Evolutionary conservation across 2,329 filamentous ascomycete species (phyloP), one percentile per base, ranked within the genome.

Genomic region (Aspergillus glaucus): DNA sequence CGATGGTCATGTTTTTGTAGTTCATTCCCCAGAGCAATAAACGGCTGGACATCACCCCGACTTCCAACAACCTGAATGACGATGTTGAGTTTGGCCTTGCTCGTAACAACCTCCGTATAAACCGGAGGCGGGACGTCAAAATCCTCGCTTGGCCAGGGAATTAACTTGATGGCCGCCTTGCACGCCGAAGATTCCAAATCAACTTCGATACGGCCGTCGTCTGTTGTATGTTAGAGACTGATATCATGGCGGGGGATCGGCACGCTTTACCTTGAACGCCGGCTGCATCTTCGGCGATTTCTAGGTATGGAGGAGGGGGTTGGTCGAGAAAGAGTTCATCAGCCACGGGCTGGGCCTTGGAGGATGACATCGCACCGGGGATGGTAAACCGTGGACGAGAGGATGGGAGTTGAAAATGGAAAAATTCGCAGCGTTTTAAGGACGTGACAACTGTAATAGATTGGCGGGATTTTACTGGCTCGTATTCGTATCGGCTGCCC

Each of bases 1-100:
- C 79, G 73, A 55, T 82, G 79, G 2, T 75, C 74, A 47, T 76
- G 68, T 2, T 67, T 64, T 53, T 77, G 71, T 0, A 82, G 59
- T 10, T 74, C 71, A 32, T 71, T 74, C 0, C 77, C 80, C 1
- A 84, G 66, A 0, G 79, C 77, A 45, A 84, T 67, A 47, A 84
- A 83, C 0, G 80, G 80, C 50, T 84, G 80, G 0, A 81, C 76
- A 57, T 81, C 78, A 7, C 78, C 78, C 7, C 7, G 79, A 73
- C 57, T 84, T 72, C 37, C 80, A 67, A 81, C 78, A 2, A 80
- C 75, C 48, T 80, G 78, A 45, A 80, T 78, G 4, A 79, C 76
- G 40, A 80, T 73, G 47, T 79, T 80, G 19, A 79, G 61, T n/a
- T 59, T 54, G 17, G 62, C 43, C 14, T 55, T 49, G 4, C 51